Conservation (phyloP, 768 basidiomycete species). For the Amyloporia xantha region DNA sequence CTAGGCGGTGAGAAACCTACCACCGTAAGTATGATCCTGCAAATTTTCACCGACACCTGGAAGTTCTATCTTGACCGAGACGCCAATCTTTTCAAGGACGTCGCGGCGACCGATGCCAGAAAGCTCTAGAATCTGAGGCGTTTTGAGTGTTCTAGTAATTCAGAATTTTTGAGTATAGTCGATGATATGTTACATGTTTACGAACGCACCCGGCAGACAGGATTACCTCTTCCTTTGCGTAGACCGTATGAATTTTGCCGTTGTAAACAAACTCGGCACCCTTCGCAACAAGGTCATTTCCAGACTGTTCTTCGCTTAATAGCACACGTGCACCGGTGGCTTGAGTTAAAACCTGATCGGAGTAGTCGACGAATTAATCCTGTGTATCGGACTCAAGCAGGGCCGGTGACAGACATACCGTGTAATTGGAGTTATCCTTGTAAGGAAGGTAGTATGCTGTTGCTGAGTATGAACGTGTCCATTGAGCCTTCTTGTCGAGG, state of each 20-base stretch:
- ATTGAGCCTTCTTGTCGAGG: slow-evolving; percentile 14
- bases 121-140: slow-evolving; percentile 42
- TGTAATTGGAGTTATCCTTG: background rate
- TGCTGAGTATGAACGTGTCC: slow-evolving; percentile 20
- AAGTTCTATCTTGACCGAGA: slow-evolving; percentile 33
- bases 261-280: slow-evolving; percentile 30
- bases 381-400: background rate
- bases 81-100: slow-evolving; percentile 26
- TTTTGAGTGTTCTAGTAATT: slow-evolving; percentile 32
- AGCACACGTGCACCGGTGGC: slow-evolving; percentile 17
- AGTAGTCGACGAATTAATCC: slow-evolving; percentile 12
- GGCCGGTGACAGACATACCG: background rate
- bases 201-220: slow-evolving; percentile 29
- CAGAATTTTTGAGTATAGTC: background rate
- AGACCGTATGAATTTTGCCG: slow-evolving; percentile 23
- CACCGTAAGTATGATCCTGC: slow-evolving; percentile 33
- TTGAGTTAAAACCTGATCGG: slow-evolving; percentile 19
- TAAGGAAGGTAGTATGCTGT: slow-evolving; percentile 3
- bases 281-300: slow-evolving; percentile 21
- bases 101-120: slow-evolving; percentile 39
- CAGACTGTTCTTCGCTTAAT: slow-evolving; percentile 1
- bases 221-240: slow-evolving; percentile 38
- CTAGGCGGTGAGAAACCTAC: background rate
- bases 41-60: slow-evolving; percentile 44
- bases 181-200: too few species aligned